Evolutionary conservation across 2,329 filamentous ascomycete species (phyloP), one percentile per base, ranked within the genome.

Genomic region (Remersonia thermophila): DNA sequence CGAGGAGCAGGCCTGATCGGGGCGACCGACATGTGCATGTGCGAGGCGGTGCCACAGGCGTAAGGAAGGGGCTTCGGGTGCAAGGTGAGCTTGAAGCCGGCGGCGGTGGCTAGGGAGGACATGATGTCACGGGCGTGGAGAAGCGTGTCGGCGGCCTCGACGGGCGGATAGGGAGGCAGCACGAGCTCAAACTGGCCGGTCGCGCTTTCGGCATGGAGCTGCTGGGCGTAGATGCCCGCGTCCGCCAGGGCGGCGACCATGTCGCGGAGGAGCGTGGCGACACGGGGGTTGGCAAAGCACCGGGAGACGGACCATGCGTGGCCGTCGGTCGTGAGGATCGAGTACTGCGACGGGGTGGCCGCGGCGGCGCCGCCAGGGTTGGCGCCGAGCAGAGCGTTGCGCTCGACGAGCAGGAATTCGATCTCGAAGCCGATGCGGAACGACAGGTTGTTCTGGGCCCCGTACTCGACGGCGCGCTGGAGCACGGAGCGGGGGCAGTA

Each of bases 341-440:
- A 55, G 28, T 58, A 62, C n/a, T 53, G 49, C 5, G 39, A 17
- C 3, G 56, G 54, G 2, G 51, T 44, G 8, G 52, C 45, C 5
- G 56, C 54, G 1, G 51, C 45, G 7, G 45, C 41, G 4, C 44
- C 45, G 12, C 55, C 49, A 5, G 20, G 9, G 20, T 23, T 23
- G 20, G 5, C 20, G 20, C 20, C 20, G 20, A 23, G 20, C 20
- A 9, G 20, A 9, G 20, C 20, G 9, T 23, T 9, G 14, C 66
- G 66, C 28, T 67, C 66, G 45, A 89, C 62, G 44, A 93, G 77
- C 1, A 83, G 67, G 8, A 91, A 72, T 55, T 93, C 84, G 28
- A 93, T 74, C 55, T 93, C 85, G 46, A 91, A 93, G 0, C 84
- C 85, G 12, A 85, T 57, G 0, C 78, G 62, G 32, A 86, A 73